Evolutionary conservation across 140 eudicot genomes (phyloP).

Genomic region (Anethum foeniculum): DNA sequence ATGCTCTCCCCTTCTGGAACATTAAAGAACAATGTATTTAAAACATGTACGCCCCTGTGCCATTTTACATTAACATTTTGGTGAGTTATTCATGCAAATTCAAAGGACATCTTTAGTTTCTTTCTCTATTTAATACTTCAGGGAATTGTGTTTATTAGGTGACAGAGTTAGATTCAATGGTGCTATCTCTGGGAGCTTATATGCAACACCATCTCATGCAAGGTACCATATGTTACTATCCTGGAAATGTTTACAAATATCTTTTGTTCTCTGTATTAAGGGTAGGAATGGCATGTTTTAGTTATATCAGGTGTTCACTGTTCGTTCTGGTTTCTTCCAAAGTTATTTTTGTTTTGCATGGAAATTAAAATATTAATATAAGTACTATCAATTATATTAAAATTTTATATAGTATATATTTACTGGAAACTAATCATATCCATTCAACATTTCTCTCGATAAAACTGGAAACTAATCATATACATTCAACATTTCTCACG

Average conservation of each 20-base stretch:
- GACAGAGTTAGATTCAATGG: constrained; percentile 74
- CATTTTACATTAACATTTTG: neutral
- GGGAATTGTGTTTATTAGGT: constrained; percentile 33
- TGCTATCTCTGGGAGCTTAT: constrained; percentile 39
- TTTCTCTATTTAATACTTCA: neutral
- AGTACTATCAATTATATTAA: too few species aligned
- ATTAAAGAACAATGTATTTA: constrained; percentile 41
- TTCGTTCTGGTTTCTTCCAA: neutral
- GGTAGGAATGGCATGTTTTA: neutral
- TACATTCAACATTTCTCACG: too few species aligned
- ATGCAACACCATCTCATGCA: constrained; percentile 39
- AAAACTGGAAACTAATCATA: too few species aligned
- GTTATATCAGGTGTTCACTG: constrained; percentile 1
- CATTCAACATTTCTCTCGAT: too few species aligned
- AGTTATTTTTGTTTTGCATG: neutral
- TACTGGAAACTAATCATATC: too few species aligned
- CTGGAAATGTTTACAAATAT: neutral
- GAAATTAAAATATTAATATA: too few species aligned
- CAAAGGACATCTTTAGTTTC: neutral
- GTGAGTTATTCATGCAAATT: neutral
- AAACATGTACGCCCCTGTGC: constrained; percentile 43
- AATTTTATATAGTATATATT: too few species aligned
- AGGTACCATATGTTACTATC: constrained; percentile 30
- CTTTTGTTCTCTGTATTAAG: neutral
- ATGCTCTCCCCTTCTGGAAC: constrained; percentile 33